Evolutionary conservation across 768 basidiomycete species (phyloP).

Genomic region (Amanita inopinata): DNA sequence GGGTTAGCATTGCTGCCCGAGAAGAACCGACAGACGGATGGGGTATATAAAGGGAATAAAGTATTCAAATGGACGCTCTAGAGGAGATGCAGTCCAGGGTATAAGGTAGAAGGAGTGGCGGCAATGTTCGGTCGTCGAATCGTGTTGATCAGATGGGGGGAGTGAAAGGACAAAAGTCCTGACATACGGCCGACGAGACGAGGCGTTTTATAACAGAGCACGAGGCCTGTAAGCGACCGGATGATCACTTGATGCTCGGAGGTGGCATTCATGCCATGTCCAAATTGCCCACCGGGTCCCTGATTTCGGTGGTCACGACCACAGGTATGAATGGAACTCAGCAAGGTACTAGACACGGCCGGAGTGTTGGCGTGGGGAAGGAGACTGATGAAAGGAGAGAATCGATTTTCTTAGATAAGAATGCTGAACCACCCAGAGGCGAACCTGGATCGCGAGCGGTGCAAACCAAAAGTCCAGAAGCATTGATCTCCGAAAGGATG

Average conservation of each 20-base stretch:
- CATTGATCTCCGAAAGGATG: conserved; percentile 6
- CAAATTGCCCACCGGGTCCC: conserved; percentile 23
- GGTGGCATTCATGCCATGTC: conserved; percentile 20
- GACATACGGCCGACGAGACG: conserved; percentile 19
- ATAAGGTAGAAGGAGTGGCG: conserved; percentile 14
- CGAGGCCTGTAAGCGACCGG: conserved; percentile 32
- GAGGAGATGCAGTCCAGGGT: conserved; percentile 13
- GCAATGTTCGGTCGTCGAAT: conserved; percentile 12
- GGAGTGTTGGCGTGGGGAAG: conserved; percentile 4
- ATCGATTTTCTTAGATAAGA: conserved; percentile 1
- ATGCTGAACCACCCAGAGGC: too few relatives aligned
- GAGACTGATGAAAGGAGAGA: not conserved
- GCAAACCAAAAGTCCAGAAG: conserved; percentile 1
- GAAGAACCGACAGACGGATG: conserved; percentile 20
- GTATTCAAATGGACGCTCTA: conserved; percentile 15
- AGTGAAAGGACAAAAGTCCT: conserved; percentile 26
- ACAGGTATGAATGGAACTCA: conserved; percentile 13
- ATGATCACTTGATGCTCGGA: conserved; percentile 22
- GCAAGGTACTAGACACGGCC: conserved; percentile 1
- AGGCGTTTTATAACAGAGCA: conserved; percentile 31
- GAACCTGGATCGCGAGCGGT: too few relatives aligned
- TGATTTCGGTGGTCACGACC: conserved; percentile 20
- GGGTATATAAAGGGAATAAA: conserved; percentile 15
- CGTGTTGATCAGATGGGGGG: conserved; percentile 11
- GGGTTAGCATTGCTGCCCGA: conserved; percentile 46